Percentiles rank a stretch among this genome's conserved stretches.
Evolutionary conservation across 2,329 filamentous ascomycete species (phyloP).

Genomic region (Pleomassaria siparia): DNA sequence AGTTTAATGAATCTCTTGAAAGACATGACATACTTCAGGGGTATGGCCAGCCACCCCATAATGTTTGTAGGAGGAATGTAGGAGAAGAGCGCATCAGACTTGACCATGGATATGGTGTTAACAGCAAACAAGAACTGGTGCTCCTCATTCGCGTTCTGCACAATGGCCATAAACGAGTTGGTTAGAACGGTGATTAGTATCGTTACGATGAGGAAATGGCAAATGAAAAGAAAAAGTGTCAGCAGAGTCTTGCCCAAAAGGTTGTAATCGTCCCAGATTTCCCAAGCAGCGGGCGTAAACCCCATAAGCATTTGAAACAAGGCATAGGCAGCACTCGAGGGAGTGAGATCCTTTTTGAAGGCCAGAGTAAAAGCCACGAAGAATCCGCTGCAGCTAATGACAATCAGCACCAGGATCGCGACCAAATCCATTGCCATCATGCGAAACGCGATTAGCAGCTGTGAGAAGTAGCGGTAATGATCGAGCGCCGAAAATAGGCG

Average conservation of each 20-base stretch:
- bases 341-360: conserved; percentile 68
- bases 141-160: conserved; percentile 90
- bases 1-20: conserved; percentile 79
- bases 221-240: conserved; percentile 85
- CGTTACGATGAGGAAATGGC: conserved; percentile 91
- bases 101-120: conserved; percentile 97
- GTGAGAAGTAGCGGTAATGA: conserved; percentile 94
- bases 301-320: conserved; percentile 96
- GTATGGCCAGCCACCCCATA: conserved; percentile 85
- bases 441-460: conserved; percentile 88
- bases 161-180: conserved; percentile 94
- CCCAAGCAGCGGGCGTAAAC: conserved; percentile 93
- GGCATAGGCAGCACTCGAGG: conserved; percentile 77
- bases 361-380: conserved; percentile 92
- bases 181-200: conserved; percentile 95
- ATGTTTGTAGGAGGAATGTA: conserved; percentile 92
- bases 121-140: conserved; percentile 92
- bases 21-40: conserved; percentile 76
- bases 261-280: conserved; percentile 81
- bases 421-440: conserved; percentile 90
- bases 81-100: conserved; percentile 94
- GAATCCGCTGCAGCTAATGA: conserved; percentile 90
- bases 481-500: conserved; percentile 91
- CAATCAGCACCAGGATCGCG: conserved; percentile 79
- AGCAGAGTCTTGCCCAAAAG: conserved; percentile 74